These are phyloP conservation scores for Conringia planisiliqua DNA, from an alignment of 345 rosid species.

Conservation along the genomic window DNA sequence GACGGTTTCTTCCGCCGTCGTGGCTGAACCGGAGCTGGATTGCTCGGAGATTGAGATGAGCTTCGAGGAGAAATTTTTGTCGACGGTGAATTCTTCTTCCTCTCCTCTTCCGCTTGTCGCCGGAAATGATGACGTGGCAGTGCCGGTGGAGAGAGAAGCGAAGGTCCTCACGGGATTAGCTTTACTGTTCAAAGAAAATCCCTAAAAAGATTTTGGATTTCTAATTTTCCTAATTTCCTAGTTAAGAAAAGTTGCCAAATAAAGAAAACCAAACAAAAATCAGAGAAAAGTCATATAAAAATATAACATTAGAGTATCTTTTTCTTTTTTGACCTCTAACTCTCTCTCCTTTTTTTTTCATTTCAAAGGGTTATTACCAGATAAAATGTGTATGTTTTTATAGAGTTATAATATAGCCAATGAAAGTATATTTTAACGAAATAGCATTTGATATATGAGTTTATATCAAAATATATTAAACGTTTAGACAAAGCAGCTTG, in stretches of 20 bases:
- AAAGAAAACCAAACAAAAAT: background rate
- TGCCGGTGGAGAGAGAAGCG: conserved; percentile 42
- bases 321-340: background rate
- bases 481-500: background rate
- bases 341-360: background rate
- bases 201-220: conserved; percentile 46
- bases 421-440: background rate
- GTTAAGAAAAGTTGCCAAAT: background rate
- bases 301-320: background rate
- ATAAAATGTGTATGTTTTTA: background rate
- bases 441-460: background rate
- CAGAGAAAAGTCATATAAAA: background rate
- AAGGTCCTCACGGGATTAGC: conserved; percentile 76
- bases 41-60: conserved; percentile 52
- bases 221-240: conserved; percentile 10
- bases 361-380: background rate
- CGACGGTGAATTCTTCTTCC: conserved; percentile 5
- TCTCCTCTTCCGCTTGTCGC: background rate
- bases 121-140: conserved; percentile 28
- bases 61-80: conserved; percentile 41
- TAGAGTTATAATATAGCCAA: background rate
- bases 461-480: background rate
- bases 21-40: conserved; percentile 13
- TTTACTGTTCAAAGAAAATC: conserved; percentile 62
- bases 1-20: background rate